Conservation (phyloP, 345 rosid genomes). For the Dipteronia dyeriana region DNA sequence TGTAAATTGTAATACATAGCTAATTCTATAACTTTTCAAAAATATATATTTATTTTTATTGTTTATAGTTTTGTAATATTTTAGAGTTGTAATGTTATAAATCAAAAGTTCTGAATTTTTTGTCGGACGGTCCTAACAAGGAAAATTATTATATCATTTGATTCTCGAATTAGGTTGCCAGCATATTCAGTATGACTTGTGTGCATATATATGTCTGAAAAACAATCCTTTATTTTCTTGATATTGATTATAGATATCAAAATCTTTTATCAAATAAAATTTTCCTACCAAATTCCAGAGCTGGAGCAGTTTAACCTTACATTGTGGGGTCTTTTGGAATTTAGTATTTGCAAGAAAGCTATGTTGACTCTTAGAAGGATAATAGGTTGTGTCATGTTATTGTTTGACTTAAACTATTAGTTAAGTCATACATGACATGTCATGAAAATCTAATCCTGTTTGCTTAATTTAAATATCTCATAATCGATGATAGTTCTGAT, state of each 20-base stretch:
- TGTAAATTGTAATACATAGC: too few relatives aligned
- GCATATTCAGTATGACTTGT: slow-evolving; percentile 8
- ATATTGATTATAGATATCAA: too few relatives aligned
- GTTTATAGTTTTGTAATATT: too few relatives aligned
- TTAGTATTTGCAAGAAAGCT: slow-evolving; percentile 30
- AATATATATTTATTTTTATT: too few relatives aligned
- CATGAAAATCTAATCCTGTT: slow-evolving; percentile 28
- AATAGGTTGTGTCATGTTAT: slow-evolving; percentile 9
- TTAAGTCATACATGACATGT: not conserved
- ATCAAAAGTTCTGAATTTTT: too few relatives aligned
- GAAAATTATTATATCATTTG: too few relatives aligned
- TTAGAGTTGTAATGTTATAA: too few relatives aligned
- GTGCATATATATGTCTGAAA: not conserved
- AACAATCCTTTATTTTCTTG: too few relatives aligned
- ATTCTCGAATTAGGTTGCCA: slow-evolving; percentile 14
- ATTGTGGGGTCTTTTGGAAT: slow-evolving; percentile 26
- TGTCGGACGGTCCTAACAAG: too few relatives aligned
- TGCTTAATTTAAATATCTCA: slow-evolving; percentile 15
- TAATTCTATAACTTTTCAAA: too few relatives aligned
- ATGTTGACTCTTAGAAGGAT: slow-evolving; percentile 20
- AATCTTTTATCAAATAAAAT: not conserved
- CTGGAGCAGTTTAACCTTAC: slow-evolving; percentile 39
- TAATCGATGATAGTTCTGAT: too few relatives aligned
- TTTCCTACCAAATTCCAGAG: slow-evolving; percentile 8
- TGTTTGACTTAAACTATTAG: slow-evolving; percentile 24